Conservation (phyloP, 768 basidiomycete genomes). For the Ramaria sp. region DNA sequence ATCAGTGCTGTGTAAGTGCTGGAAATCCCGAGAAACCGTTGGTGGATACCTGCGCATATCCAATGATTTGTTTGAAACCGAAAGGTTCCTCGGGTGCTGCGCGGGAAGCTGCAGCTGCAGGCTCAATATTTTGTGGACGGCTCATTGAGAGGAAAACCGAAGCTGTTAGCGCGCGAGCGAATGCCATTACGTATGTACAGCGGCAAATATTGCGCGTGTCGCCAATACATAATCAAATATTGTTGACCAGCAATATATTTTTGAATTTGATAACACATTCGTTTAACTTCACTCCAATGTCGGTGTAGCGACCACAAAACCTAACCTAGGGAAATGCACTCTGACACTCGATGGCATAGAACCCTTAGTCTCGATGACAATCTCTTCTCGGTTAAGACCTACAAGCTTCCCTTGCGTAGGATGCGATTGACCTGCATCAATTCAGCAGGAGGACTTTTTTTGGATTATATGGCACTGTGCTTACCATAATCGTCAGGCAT, state of each 20-base stretch:
- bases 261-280: no score
- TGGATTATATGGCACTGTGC: background rate
- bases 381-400: slow-evolving; percentile 35
- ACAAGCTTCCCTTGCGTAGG: slow-evolving; percentile 41
- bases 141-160: background rate
- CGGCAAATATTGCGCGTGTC: no score
- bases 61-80: slow-evolving; percentile 25
- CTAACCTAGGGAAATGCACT: slow-evolving; percentile 42
- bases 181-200: no score
- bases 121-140: background rate
- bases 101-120: background rate
- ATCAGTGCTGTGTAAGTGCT: slow-evolving; percentile 8
- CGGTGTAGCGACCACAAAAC: background rate
- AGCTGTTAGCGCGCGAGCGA: background rate
- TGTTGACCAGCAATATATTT: no score
- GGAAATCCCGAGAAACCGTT: background rate
- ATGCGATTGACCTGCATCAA: background rate
- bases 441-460: slow-evolving; percentile 10
- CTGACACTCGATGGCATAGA: slow-evolving; percentile 18
- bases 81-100: slow-evolving; percentile 23
- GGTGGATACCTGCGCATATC: slow-evolving; percentile 31
- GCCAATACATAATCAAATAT: no score
- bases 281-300: no score
- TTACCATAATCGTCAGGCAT: slow-evolving; percentile 40
- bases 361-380: slow-evolving; percentile 32